Percentiles rank a stretch among this genome's conserved stretches.
phyloP scores from a whole-genome alignment of 805 yeast genomes.

The Brettanomyces sp. region DNA sequence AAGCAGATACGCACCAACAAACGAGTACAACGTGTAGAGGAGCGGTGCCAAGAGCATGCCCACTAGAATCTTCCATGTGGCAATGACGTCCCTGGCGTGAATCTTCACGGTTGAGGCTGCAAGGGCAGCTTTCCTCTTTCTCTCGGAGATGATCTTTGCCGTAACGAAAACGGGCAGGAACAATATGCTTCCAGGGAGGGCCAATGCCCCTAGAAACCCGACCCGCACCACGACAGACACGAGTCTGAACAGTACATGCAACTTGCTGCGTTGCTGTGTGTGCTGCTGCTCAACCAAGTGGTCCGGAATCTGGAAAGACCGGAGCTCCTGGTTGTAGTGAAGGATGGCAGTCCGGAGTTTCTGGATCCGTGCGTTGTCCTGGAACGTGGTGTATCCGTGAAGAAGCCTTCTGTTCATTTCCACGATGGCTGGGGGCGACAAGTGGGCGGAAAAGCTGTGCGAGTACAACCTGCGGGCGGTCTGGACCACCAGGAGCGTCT shows the following conservation, averaged over 20 bases:
- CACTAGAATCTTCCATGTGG: constrained; percentile 93
- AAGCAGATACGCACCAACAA: constrained; percentile 38
- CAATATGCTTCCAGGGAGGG: constrained; percentile 81
- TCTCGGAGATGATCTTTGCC: constrained; percentile 62
- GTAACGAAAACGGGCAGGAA: constrained; percentile 83
- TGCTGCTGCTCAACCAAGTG: constrained; percentile 43
- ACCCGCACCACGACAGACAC: constrained; percentile 33
- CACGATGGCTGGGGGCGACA: constrained; percentile 76
- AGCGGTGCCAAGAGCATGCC: constrained; percentile 85
- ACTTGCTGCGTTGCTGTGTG: constrained; percentile 18
- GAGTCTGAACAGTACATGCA: constrained; percentile 17
- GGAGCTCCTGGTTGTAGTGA: constrained; percentile 54
- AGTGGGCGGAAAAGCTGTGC: constrained; percentile 55
- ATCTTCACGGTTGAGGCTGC: constrained; percentile 85
- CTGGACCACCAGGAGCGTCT: constrained; percentile 80
- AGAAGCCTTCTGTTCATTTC: constrained; percentile 88
- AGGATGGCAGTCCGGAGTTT: constrained; percentile 54
- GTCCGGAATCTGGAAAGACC: constrained; percentile 43
- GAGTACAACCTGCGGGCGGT: constrained; percentile 87
- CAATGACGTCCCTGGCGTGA: constrained; percentile 87
- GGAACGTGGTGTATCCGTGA: constrained; percentile 67
- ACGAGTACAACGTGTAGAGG: constrained; percentile 72
- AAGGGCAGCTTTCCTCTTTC: constrained; percentile 70
- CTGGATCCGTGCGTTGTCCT: constrained; percentile 59
- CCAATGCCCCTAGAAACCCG: constrained; percentile 45